phyloP scores from a whole-genome alignment of 1,139 yeast genomes.

The Entelexis sorbosivorans region DNA sequence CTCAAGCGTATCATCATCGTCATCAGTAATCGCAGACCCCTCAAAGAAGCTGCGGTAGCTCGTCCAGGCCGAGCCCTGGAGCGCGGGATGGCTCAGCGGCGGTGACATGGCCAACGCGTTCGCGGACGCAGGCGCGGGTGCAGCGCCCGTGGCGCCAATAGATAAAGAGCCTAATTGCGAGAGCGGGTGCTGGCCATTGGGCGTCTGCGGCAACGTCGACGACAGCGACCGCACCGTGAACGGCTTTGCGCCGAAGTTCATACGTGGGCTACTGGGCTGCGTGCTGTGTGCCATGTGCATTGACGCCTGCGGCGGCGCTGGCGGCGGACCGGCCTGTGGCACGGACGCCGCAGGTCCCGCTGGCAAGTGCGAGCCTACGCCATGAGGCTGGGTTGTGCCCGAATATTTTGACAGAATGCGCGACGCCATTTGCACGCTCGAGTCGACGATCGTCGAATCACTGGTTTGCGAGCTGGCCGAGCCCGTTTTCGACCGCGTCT shows the following conservation, averaged over 20 bases:
- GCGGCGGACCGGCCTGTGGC: not conserved
- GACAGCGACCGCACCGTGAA: constrained; percentile 2
- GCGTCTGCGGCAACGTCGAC: constrained; percentile 2
- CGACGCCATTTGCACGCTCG: constrained; percentile 15
- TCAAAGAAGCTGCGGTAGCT: constrained; percentile 15
- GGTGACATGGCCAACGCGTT: not conserved
- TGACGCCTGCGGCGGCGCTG: not conserved
- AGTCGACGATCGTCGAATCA: constrained; percentile 10
- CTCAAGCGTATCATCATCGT: constrained; percentile 21
- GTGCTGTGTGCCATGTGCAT: not conserved
- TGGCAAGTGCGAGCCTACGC: not conserved
- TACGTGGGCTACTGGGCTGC: constrained; percentile 4
- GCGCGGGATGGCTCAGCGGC: not conserved
- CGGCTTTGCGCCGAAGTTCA: not conserved
- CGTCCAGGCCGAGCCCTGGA: not conserved
- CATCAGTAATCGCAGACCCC: constrained; percentile 25
- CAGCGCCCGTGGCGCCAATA: not conserved
- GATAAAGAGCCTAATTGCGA: not conserved
- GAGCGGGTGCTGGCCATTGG: not conserved
- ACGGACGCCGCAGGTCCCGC: not conserved
- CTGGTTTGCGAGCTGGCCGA: constrained; percentile 20
- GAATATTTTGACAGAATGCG: constrained; percentile 17
- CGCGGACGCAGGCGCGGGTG: not conserved
- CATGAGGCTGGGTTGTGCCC: not conserved
- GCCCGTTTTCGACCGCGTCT: constrained; percentile 19